A percentile compares a stretch with the other conserved stretches of the same genome.
These are phyloP conservation scores for Petrea volubilis DNA, from an alignment of 257 asterid species.

Conservation along the genomic window DNA sequence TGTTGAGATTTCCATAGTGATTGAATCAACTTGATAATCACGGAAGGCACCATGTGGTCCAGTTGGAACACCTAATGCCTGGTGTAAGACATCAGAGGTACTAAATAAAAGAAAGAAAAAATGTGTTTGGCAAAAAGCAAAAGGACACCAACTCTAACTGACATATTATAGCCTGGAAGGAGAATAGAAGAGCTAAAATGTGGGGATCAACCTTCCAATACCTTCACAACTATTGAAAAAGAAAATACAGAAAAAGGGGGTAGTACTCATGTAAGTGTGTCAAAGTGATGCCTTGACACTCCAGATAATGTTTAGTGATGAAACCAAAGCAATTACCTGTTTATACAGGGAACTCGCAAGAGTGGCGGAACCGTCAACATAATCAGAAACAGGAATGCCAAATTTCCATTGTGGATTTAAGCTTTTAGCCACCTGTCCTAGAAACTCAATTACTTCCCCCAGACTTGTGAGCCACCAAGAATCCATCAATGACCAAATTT, in stretches of 20 bases:
- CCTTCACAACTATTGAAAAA: not conserved
- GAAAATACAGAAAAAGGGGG: not conserved
- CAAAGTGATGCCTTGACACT: not conserved
- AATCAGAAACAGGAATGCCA: constrained; percentile 69
- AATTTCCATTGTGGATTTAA: constrained; percentile 82
- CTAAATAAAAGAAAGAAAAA: not conserved
- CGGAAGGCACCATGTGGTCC: constrained; percentile 98
- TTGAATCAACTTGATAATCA: constrained; percentile 94
- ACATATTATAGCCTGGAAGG: constrained; percentile 8
- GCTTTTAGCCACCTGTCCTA: constrained; percentile 69
- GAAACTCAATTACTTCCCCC: constrained; percentile 56
- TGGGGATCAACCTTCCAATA: not conserved
- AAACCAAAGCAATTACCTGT: constrained; percentile 57
- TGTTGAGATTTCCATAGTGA: constrained; percentile 81
- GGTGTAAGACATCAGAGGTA: constrained; percentile 10
- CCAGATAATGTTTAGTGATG: constrained; percentile 8
- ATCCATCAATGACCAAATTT: constrained; percentile 67
- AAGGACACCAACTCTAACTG: not conserved
- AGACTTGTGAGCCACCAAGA: constrained; percentile 72
- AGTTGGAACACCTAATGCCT: constrained; percentile 97
- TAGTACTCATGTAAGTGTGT: not conserved
- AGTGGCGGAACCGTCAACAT: constrained; percentile 87
- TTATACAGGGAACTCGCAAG: constrained; percentile 87
- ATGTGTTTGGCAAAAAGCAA: not conserved
- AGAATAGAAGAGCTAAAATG: not conserved